Evolutionary conservation across 2,329 filamentous ascomycete species (phyloP), one percentile per base, ranked within the genome.

Genomic region (Xylariaceae sp.): DNA sequence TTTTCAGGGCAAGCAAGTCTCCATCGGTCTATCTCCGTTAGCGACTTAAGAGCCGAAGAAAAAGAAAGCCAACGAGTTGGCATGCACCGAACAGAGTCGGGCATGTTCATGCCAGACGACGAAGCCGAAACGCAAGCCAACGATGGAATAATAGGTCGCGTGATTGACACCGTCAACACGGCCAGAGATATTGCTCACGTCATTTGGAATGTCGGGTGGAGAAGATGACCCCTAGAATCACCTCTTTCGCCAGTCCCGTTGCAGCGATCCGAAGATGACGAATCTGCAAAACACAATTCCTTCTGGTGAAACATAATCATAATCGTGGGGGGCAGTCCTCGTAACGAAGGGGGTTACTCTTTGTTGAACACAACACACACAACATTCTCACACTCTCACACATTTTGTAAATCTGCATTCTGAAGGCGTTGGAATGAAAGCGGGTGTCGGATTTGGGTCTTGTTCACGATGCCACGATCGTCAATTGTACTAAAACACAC

Each of bases 31-130:
- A 68, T 75, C n/a, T 82, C 82, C 23, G 74, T 77, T 47, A 73
- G 72, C 68, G 80, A 76, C 62, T 73, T 83, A n/a, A 73, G 70
- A n/a, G 77, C 76, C n/a, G 73, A 71, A n/a, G 77, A 76, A 23
- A 77, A 76, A n/a, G 73, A 71, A n/a, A 77, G 76, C 17, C 80
- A 83, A 60, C 76, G 80, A 49, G 77, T 74, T 15, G 86, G 87
- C 55, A 87, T 95, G 79, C 85, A 88, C 63, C 82, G 92, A 66
- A 95, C 90, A 17, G 80, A 86, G 54, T 94, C 90, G 45, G 92
- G 91, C 66, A 95, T 96, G 90, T 88, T 96, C 68, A 92, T 95
- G 88, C 90, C 91, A 6, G 88, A 87, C 67, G 89, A 92, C 67
- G 88, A 92, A 67, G 85, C 85, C 61, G 89, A 91, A 64, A 78